Conservation (phyloP, 371 early-diverging fungal species). For the Batkoa obscura region DNA sequence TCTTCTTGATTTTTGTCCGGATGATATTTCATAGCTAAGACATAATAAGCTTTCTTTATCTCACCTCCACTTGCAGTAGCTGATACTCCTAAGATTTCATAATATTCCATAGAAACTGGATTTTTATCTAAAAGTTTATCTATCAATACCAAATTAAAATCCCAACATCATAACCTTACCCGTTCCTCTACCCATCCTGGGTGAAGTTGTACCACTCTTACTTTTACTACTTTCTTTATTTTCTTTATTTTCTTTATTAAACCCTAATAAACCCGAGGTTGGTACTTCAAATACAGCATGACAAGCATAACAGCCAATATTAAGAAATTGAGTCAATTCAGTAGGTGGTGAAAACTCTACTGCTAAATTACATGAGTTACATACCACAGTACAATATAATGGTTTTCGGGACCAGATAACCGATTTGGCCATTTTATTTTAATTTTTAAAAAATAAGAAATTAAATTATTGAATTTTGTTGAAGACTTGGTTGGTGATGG, state of each 20-base stretch:
- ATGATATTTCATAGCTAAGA: constrained; percentile 79
- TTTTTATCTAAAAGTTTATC: constrained; percentile 29
- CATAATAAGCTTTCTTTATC: constrained; percentile 90
- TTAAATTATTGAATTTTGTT: not conserved
- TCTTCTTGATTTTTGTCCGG: constrained; percentile 80
- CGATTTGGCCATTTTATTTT: not conserved
- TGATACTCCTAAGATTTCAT: constrained; percentile 75
- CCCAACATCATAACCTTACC: not conserved
- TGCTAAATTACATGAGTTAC: not conserved
- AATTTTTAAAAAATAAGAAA: not conserved
- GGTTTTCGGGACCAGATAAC: constrained; percentile 4
- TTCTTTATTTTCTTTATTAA: not conserved
- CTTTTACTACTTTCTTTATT: not conserved
- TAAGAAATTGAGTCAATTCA: not conserved
- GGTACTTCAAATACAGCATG: constrained; percentile 1
- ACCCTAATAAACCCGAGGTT: not conserved
- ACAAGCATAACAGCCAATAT: constrained; percentile 2
- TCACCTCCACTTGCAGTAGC: constrained; percentile 61
- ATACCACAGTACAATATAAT: not conserved
- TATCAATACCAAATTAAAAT: not conserved
- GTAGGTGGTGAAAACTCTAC: constrained; percentile 4
- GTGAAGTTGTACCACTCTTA: too few species aligned
- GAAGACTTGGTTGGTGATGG: too few species aligned
- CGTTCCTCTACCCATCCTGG: not conserved
- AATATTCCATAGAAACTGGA: constrained; percentile 58